A percentile compares a stretch with the other conserved stretches of the same genome.
phyloP scores from a whole-genome alignment of 2,329 filamentous ascomycete species.

The Pseudofabraea citricarpa region DNA sequence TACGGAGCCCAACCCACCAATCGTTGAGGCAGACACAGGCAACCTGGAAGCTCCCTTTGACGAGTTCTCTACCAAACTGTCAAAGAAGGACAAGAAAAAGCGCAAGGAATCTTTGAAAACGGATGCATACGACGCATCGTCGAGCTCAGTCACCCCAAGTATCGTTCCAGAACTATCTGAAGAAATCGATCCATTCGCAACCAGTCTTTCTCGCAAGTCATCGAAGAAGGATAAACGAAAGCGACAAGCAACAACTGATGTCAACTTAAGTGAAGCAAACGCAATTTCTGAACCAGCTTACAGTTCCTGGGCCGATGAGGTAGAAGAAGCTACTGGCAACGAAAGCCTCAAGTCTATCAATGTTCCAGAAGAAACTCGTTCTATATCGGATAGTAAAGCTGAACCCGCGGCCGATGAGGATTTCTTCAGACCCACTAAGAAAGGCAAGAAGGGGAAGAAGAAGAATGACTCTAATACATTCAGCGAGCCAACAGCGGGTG shows the following conservation, averaged over 20 bases:
- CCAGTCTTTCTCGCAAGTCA: constrained; percentile 10
- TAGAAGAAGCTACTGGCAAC: constrained; percentile 23
- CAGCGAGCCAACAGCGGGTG: constrained; percentile 3
- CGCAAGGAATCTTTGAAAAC: background rate
- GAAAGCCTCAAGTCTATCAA: constrained; percentile 22
- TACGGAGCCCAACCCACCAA: background rate
- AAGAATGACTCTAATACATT: constrained; percentile 14
- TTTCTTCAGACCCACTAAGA: constrained; percentile 27
- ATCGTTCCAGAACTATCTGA: constrained; percentile 2
- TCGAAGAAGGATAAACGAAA: constrained; percentile 29
- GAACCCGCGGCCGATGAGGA: constrained; percentile 17
- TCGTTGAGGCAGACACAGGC: background rate
- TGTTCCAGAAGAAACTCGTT: no score
- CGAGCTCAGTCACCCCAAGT: background rate
- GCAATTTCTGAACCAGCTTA: constrained; percentile 7
- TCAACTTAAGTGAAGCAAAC: constrained; percentile 6
- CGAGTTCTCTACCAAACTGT: background rate
- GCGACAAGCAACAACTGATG: constrained; percentile 19
- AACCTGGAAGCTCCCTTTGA: background rate
- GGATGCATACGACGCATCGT: background rate
- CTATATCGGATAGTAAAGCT: no score
- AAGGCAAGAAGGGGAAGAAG: constrained; percentile 35
- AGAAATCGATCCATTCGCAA: background rate
- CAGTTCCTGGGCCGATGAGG: constrained; percentile 25
- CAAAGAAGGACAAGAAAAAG: constrained; percentile 2